A percentile compares a stretch with the other conserved stretches of the same genome.
These are phyloP conservation scores for Talaromyces adpressus DNA, from an alignment of 495 filamentous ascomycete species.

Conservation along the genomic window DNA sequence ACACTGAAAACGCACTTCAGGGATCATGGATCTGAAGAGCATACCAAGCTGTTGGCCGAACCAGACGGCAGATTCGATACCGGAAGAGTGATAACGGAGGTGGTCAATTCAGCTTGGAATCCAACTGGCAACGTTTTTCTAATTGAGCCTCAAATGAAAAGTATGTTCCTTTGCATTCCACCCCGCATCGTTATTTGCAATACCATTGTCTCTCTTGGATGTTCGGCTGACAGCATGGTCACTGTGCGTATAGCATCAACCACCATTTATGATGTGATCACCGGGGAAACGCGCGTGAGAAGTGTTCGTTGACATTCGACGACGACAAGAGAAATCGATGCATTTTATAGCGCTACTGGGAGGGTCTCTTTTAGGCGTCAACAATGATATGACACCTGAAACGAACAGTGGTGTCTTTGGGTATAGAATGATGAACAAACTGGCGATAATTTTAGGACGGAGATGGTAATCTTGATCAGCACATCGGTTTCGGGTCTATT, in stretches of 20 bases:
- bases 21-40: constrained; percentile 1
- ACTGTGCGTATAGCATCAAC: neutral
- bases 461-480: neutral
- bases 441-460: neutral
- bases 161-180: neutral
- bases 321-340: neutral
- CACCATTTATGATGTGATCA: constrained; percentile 2
- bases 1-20: constrained; percentile 6
- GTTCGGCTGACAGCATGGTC: neutral
- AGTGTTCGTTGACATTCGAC: neutral
- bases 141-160: neutral
- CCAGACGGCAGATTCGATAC: constrained; percentile 8
- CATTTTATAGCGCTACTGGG: neutral
- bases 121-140: neutral
- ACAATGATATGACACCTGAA: neutral
- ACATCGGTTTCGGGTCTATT: neutral
- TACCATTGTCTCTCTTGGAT: neutral
- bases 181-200: neutral
- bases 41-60: constrained; percentile 3
- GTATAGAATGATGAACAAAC: neutral
- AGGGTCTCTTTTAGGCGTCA: neutral
- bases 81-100: constrained; percentile 2
- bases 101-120: constrained; percentile 3
- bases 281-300: constrained; percentile 1
- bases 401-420: neutral